phyloP scores from a whole-genome alignment of 176 grass and related monocot genomes.

The Otatea glauca region DNA sequence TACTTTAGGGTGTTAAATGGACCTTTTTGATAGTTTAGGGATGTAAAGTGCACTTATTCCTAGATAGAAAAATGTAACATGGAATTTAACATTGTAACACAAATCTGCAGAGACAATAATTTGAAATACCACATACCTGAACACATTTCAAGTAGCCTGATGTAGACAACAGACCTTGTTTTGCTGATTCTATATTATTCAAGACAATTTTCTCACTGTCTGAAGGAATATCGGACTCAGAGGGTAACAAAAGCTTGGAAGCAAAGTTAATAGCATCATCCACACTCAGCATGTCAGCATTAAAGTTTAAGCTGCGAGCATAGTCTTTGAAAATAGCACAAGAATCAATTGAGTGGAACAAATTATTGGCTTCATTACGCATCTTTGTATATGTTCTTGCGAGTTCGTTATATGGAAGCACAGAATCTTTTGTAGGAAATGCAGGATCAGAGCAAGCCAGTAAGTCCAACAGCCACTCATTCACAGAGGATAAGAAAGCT shows the following conservation, averaged over 20 bases:
- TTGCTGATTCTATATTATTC: constrained; percentile 85
- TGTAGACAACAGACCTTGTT: constrained; percentile 81
- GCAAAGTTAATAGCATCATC: constrained; percentile 84
- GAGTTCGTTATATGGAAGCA: constrained; percentile 85
- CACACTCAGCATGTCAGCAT: constrained; percentile 58
- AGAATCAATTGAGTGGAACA: constrained; percentile 66
- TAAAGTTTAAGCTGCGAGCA: constrained; percentile 58
- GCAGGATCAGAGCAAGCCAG: constrained; percentile 85
- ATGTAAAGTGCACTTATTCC: too few relatives aligned
- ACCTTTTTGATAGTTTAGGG: too few relatives aligned
- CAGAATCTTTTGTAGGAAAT: constrained; percentile 89
- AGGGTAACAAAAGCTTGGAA: constrained; percentile 68
- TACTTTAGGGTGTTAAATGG: too few relatives aligned
- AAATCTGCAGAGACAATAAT: constrained; percentile 28
- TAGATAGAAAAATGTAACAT: too few relatives aligned
- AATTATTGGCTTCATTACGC: constrained; percentile 74
- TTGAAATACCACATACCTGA: constrained; percentile 64
- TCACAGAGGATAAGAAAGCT: constrained; percentile 67
- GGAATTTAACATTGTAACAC: background rate
- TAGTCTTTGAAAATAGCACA: constrained; percentile 62
- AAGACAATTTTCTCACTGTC: constrained; percentile 55
- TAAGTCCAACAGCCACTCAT: constrained; percentile 80
- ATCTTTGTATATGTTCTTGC: constrained; percentile 92
- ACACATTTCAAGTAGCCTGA: constrained; percentile 96
- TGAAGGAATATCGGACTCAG: constrained; percentile 47